A percentile compares a stretch with the other conserved stretches of the same genome.
These are phyloP conservation scores for Russula dissimulans DNA, from an alignment of 768 basidiomycete genomes.

Conservation along the genomic window DNA sequence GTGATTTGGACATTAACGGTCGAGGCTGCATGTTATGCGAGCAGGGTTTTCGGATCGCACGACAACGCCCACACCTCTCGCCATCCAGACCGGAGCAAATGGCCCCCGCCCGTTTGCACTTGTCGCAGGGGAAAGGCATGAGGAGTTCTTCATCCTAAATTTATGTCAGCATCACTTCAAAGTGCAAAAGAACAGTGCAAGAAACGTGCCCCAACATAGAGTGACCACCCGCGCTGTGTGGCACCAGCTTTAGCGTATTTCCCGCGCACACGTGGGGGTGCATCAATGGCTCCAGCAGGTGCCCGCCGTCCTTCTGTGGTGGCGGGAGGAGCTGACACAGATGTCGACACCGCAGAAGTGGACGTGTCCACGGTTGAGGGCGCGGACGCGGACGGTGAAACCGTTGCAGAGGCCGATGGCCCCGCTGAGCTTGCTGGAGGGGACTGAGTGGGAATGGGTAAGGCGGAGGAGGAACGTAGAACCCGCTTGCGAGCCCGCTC, in stretches of 20 bases:
- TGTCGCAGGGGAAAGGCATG: slow-evolving; percentile 2
- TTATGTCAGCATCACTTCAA: background rate
- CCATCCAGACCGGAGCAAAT: slow-evolving; percentile 5
- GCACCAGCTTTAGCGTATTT: slow-evolving; percentile 7
- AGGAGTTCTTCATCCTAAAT: slow-evolving; percentile 4
- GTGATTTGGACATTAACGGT: background rate
- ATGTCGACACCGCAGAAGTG: background rate
- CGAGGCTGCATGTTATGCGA: slow-evolving; percentile 1
- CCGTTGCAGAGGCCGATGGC: background rate
- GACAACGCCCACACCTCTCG: slow-evolving; percentile 9
- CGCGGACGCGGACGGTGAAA: background rate
- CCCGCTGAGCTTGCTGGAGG: background rate
- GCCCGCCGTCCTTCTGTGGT: background rate
- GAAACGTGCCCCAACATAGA: slow-evolving; percentile 6
- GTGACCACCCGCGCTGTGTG: slow-evolving; percentile 6
- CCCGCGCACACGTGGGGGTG: slow-evolving; percentile 1
- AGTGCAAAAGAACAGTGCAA: background rate
- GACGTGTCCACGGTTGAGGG: background rate
- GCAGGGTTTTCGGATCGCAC: slow-evolving; percentile 3
- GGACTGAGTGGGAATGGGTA: background rate
- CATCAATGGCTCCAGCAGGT: background rate
- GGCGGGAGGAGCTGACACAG: background rate
- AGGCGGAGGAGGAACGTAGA: background rate
- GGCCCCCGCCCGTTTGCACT: slow-evolving; percentile 2
- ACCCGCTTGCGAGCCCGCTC: background rate